phyloP scores from a whole-genome alignment of 2,329 filamentous ascomycete genomes.

The Balansia obtecta region DNA sequence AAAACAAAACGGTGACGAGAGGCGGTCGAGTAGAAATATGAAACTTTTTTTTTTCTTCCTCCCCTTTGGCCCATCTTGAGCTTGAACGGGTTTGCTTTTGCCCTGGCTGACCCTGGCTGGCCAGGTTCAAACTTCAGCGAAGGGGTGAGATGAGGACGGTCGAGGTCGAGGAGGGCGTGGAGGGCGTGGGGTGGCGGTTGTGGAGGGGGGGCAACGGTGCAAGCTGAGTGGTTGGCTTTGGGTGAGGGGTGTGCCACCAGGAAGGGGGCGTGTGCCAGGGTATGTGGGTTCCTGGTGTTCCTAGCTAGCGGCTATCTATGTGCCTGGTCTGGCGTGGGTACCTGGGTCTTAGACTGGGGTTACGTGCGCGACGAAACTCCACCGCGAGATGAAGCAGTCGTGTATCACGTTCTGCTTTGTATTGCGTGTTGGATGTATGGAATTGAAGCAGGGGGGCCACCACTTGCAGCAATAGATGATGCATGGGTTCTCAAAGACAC shows the following conservation, averaged over 20 bases:
- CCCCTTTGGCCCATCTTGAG: background rate
- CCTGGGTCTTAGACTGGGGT: no score
- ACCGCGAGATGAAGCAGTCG: background rate
- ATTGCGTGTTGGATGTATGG: no score
- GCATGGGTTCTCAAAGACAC: no score
- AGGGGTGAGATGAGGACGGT: background rate
- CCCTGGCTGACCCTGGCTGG: background rate
- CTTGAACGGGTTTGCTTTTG: no score
- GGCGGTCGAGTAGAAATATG: slow-evolving; percentile 1
- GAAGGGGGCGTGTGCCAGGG: background rate
- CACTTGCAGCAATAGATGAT: no score
- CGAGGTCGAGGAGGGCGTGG: background rate
- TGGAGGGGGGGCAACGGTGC: no score
- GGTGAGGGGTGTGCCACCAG: background rate
- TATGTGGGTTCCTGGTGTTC: background rate
- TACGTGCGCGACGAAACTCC: background rate
- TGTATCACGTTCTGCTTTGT: no score
- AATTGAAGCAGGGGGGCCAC: no score
- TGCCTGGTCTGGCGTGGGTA: no score
- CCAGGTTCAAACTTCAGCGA: background rate
- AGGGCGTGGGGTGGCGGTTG: no score
- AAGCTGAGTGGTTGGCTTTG: background rate
- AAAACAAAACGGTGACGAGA: slow-evolving; percentile 3
- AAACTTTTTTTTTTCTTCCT: background rate
- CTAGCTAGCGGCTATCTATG: background rate